Conservation (phyloP, 2,329 filamentous ascomycete species). For the Colletotrichum horii region DNA sequence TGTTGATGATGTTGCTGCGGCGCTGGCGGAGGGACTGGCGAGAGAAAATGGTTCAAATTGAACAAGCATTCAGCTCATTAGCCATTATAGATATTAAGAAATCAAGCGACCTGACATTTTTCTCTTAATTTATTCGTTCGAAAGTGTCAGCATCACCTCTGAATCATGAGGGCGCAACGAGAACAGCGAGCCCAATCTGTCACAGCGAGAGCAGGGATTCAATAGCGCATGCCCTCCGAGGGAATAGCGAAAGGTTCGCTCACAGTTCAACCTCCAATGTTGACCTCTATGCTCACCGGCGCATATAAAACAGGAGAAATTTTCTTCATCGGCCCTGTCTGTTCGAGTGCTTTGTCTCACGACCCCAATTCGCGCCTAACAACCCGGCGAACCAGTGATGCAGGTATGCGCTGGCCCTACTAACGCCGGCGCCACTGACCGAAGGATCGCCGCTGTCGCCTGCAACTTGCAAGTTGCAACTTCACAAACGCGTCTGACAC, state of each 20-base stretch:
- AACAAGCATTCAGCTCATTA: neutral
- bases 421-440: neutral
- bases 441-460: neutral
- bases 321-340: neutral
- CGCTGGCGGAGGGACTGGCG: slow-evolving; percentile 52
- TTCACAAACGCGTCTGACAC: neutral
- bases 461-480: neutral
- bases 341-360: neutral
- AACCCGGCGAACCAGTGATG: neutral
- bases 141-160: neutral
- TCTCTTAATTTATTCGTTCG: neutral
- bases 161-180: neutral
- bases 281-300: neutral
- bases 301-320: fast-evolving
- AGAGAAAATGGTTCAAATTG: slow-evolving; percentile 31
- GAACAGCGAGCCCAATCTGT: neutral
- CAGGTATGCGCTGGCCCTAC: neutral
- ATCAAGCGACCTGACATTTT: neutral
- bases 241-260: neutral
- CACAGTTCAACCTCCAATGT: neutral
- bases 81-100: fast-evolving
- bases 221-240: neutral
- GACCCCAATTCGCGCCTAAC: neutral
- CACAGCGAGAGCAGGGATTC: neutral
- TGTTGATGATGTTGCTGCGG: slow-evolving; percentile 60